Evolutionary conservation across 768 basidiomycete genomes (phyloP).

Genomic region (Flagelloscypha sp.): DNA sequence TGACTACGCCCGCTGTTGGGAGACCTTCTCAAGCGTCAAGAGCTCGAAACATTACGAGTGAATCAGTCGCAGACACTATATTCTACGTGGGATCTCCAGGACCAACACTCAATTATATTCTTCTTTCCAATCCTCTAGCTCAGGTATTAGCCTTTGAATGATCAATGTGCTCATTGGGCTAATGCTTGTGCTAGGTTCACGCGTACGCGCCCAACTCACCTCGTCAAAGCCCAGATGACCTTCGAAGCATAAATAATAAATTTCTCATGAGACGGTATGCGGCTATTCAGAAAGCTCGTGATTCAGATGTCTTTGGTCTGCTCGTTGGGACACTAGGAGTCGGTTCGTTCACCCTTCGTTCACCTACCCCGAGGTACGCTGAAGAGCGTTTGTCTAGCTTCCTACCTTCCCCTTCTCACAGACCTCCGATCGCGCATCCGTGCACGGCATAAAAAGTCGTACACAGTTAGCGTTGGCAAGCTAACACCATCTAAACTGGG

Average conservation of each 20-base stretch:
- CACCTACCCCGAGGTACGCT: neutral
- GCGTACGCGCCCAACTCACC: too few relatives aligned
- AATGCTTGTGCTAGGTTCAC: too few relatives aligned
- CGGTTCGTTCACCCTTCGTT: slow-evolving; percentile 34
- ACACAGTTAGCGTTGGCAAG: slow-evolving; percentile 93
- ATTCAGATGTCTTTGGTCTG: slow-evolving; percentile 92
- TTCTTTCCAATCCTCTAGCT: too few relatives aligned
- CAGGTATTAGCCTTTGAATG: too few relatives aligned
- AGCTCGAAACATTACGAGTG: too few relatives aligned
- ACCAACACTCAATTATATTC: too few relatives aligned
- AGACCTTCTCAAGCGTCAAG: too few relatives aligned
- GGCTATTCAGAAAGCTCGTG: slow-evolving; percentile 76
- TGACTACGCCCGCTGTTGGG: too few relatives aligned
- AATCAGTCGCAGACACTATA: too few relatives aligned
- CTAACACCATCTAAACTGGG: slow-evolving; percentile 91
- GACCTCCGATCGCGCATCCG: slow-evolving; percentile 68
- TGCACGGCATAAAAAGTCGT: slow-evolving; percentile 74
- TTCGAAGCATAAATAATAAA: slow-evolving; percentile 54
- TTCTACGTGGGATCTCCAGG: too few relatives aligned
- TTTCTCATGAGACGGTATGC: slow-evolving; percentile 88
- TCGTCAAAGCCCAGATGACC: slow-evolving; percentile 17
- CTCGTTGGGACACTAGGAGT: slow-evolving; percentile 92
- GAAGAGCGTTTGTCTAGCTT: slow-evolving; percentile 34
- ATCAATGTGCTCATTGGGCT: too few relatives aligned
- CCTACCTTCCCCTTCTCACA: slow-evolving; percentile 78